Evolutionary conservation across 78 protist genomes (phyloP), one percentile per base, ranked within the genome.

Genomic region (Anaeramoeba flamelloides): DNA sequence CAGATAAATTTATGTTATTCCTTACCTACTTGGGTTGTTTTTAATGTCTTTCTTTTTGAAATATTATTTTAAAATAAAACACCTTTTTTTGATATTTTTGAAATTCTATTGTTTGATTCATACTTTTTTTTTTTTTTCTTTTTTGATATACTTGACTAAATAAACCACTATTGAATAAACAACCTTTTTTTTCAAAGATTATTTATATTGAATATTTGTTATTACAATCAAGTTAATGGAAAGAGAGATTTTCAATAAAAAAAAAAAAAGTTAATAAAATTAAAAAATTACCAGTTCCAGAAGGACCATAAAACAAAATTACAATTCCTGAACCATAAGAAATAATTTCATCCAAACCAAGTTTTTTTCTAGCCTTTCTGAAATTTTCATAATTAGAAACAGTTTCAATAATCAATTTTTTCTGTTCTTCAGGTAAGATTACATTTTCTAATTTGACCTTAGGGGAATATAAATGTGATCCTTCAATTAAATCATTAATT

Each of bases 241-340:
- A n/a, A n/a, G n/a, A n/a, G n/a, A n/a, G n/a, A n/a, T n/a, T n/a
- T 3, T 3, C 36, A 2, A 2, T 30, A 3, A 2, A 75, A 37
- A 75, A 75, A 75, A 37, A 8, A 3, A 77, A 77, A 77, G 30
- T n/a, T 30, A 77, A 77, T 38, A 77, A 77, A 77, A 38, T 65
- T 30, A 65, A 85, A 41, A 88, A 86, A 77, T 88, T 88, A 1
- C 90, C 90, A 31, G 90, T 88, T 1, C 90, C 90, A 4, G 77
- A 30, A 2, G 84, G 82, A 0, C 90, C 90, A 41, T 79, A 79
- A 83, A 88, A 88, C 79, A 88, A 38, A n/a, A 88, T 30, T 36
- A 83, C 84, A 31, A 88, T 0, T 26, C 91, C 91, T 40, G 64
- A 38, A 2, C 86, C 89, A 41, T 78, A 79, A 30, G 89, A 3